Conservation (phyloP, 1,139 yeast genomes). For the Debaryomyces udenii region DNA sequence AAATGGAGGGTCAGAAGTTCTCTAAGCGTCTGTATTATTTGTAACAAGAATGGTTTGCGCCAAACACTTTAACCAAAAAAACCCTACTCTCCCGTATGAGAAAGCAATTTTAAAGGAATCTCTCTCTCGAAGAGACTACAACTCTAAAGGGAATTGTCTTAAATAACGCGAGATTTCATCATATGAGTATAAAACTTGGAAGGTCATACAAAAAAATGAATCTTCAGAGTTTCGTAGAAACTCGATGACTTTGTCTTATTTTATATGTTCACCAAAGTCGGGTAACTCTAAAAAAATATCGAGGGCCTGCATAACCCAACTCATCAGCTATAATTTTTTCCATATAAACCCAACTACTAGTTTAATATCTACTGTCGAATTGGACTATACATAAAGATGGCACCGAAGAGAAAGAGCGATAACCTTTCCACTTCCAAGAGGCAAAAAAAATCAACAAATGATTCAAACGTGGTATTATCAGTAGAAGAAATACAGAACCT, state of each 20-base stretch:
- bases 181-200: conserved; percentile 58
- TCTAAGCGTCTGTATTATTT: conserved; percentile 44
- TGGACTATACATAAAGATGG: conserved; percentile 13
- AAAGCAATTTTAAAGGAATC: conserved; percentile 44
- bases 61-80: conserved; percentile 60
- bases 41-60: conserved; percentile 66
- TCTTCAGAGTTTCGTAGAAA: conserved; percentile 7
- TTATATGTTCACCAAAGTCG: conserved; percentile 6
- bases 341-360: conserved; percentile 2
- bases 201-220: conserved; percentile 45
- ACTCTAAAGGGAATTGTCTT: conserved; percentile 53
- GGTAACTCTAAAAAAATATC: conserved; percentile 12
- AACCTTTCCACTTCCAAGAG: conserved; percentile 15
- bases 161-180: conserved; percentile 64
- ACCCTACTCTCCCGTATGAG: conserved; percentile 49
- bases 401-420: conserved; percentile 25
- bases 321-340: conserved; percentile 10
- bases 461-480: conserved; percentile 17
- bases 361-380: neutral
- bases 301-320: conserved; percentile 7
- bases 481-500: conserved; percentile 35
- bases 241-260: conserved; percentile 3
- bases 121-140: conserved; percentile 31
- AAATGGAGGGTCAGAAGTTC: conserved; percentile 48
- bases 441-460: conserved; percentile 10